Percentiles rank a stretch among this genome's conserved stretches.
Conservation (phyloP, 768 basidiomycete species). For the Podaxis carcinomalis region DNA sequence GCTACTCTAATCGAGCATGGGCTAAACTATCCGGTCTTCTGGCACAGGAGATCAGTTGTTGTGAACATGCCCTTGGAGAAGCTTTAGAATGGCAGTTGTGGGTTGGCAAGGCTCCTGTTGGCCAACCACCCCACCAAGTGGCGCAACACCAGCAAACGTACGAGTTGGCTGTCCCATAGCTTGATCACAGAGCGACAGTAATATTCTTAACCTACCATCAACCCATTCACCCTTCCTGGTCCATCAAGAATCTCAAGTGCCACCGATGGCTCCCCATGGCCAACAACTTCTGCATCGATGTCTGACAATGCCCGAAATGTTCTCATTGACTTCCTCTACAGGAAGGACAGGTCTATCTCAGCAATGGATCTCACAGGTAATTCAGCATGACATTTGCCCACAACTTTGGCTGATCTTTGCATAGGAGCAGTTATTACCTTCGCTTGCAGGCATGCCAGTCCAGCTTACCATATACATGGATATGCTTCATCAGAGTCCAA, state of each 20-base stretch:
- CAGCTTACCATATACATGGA: neutral
- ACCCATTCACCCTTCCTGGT: constrained; percentile 21
- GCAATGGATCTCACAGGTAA: constrained; percentile 3
- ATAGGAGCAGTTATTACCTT: constrained; percentile 11
- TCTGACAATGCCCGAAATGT: constrained; percentile 6
- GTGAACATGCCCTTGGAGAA: constrained; percentile 83
- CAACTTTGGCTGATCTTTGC: neutral
- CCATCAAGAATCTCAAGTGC: constrained; percentile 4
- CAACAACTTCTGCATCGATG: constrained; percentile 31
- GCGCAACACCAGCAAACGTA: constrained; percentile 14
- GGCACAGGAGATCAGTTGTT: constrained; percentile 80
- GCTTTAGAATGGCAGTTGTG: constrained; percentile 90
- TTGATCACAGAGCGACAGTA: constrained; percentile 49
- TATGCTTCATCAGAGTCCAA: constrained; percentile 27
- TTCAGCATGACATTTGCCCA: neutral
- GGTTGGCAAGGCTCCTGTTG: constrained; percentile 66
- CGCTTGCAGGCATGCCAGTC: neutral
- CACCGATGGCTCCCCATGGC: neutral
- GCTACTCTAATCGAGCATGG: constrained; percentile 93
- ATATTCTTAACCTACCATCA: constrained; percentile 19
- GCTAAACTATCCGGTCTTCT: constrained; percentile 88
- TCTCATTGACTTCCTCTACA: neutral
- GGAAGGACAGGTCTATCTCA: neutral
- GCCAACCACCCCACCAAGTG: constrained; percentile 16
- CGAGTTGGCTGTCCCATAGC: constrained; percentile 32